These are phyloP conservation scores for Plasmodium gonderi DNA, from an alignment of 169 alveolate genomes.

Conservation along the genomic window DNA sequence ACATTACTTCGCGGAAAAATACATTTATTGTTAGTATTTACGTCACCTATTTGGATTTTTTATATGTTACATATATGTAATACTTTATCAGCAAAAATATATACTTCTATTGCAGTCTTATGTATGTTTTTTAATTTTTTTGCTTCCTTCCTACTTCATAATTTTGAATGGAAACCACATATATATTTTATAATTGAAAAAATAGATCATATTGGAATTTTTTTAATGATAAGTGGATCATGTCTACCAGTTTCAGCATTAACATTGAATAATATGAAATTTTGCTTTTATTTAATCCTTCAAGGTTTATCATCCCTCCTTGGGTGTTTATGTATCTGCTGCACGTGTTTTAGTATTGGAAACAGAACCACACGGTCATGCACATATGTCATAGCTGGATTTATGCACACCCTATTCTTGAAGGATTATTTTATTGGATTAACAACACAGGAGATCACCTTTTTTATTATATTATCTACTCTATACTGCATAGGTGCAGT, in stretches of 20 bases:
- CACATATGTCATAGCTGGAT: constrained; percentile 74
- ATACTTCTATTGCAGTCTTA: constrained; percentile 34
- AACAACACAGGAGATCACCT: constrained; percentile 52
- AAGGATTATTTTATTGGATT: constrained; percentile 43
- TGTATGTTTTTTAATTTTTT: constrained; percentile 64
- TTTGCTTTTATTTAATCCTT: constrained; percentile 29
- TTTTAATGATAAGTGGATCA: constrained; percentile 84
- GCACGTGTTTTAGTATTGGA: constrained; percentile 32
- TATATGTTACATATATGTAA: constrained; percentile 51
- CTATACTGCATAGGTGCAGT: constrained; percentile 80
- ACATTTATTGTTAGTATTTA: constrained; percentile 76
- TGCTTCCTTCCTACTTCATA: constrained; percentile 60
- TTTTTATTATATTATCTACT: constrained; percentile 25
- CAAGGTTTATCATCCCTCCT: constrained; percentile 76
- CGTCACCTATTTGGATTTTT: constrained; percentile 79
- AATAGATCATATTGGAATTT: constrained; percentile 76
- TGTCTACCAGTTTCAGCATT: constrained; percentile 74
- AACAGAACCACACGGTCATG: constrained; percentile 62
- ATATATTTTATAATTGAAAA: constrained; percentile 15
- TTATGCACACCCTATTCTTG: constrained; percentile 54
- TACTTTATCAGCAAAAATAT: constrained; percentile 19
- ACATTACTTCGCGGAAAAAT: constrained; percentile 80
- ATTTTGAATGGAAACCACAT: constrained; percentile 78
- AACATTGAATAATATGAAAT: constrained; percentile 47
- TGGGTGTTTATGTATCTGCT: constrained; percentile 69